These are phyloP conservation scores for Pleurotus platypus DNA, from an alignment of 768 basidiomycete genomes.

Conservation along the genomic window DNA sequence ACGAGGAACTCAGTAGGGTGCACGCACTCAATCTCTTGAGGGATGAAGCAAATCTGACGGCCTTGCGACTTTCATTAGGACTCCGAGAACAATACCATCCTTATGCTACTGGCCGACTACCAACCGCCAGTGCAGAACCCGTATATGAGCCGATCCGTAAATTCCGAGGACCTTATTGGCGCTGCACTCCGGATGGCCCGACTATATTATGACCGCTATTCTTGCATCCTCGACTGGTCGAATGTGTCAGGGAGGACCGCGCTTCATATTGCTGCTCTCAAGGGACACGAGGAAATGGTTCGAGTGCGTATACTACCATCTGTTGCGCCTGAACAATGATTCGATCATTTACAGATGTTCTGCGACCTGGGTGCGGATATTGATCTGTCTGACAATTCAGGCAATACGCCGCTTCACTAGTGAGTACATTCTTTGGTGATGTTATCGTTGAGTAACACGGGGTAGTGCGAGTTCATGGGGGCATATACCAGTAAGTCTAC, in stretches of 20 bases:
- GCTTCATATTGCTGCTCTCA: slow-evolving; percentile 81
- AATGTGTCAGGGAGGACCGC: slow-evolving; percentile 89
- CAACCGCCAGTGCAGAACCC: slow-evolving; percentile 48
- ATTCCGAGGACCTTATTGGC: slow-evolving; percentile 60
- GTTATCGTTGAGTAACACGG: slow-evolving; percentile 10
- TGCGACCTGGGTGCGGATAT: slow-evolving; percentile 89
- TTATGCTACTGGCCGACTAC: slow-evolving; percentile 88
- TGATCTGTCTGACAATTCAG: slow-evolving; percentile 86
- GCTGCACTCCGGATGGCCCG: slow-evolving; percentile 85
- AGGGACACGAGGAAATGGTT: slow-evolving; percentile 88
- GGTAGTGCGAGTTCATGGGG: slow-evolving; percentile 85
- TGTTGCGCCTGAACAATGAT: neutral
- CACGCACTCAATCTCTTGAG: slow-evolving; percentile 22
- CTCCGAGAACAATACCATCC: slow-evolving; percentile 87
- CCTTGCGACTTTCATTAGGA: slow-evolving; percentile 48
- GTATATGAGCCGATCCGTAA: slow-evolving; percentile 30
- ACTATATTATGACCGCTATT: slow-evolving; percentile 82
- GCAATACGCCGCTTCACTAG: slow-evolving; percentile 93
- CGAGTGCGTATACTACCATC: slow-evolving; percentile 48
- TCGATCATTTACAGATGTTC: slow-evolving; percentile 59
- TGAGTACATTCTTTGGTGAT: slow-evolving; percentile 34
- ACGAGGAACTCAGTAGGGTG: slow-evolving; percentile 88
- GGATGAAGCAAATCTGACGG: slow-evolving; percentile 1
- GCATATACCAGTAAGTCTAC: slow-evolving; percentile 62
- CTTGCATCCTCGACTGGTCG: slow-evolving; percentile 89